phyloP scores from a whole-genome alignment of 768 basidiomycete species.

The Vishniacozyma victoriae region DNA sequence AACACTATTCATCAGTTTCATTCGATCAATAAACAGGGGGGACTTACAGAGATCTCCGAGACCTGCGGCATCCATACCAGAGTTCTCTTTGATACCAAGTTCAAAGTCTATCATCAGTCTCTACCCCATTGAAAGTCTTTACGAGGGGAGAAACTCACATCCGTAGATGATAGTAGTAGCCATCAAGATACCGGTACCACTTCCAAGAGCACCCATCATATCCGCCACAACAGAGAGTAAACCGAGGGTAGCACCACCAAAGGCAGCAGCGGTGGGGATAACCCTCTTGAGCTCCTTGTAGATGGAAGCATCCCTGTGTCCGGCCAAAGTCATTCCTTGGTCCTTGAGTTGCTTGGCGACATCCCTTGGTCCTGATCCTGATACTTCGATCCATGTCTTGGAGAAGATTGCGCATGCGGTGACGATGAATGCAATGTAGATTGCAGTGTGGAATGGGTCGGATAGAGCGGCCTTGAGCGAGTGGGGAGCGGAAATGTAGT shows the following conservation, averaged over 20 bases:
- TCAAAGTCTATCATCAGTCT: conserved; percentile 67
- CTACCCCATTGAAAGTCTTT: too few species aligned
- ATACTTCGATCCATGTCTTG: conserved; percentile 99
- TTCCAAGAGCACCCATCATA: conserved; percentile 90
- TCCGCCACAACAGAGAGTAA: conserved; percentile 86
- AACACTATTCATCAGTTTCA: too few species aligned
- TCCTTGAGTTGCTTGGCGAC: conserved; percentile 98
- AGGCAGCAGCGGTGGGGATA: conserved; percentile 94
- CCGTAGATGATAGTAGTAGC: conserved; percentile 96
- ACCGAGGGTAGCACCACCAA: conserved; percentile 95
- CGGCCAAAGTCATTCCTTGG: conserved; percentile 78
- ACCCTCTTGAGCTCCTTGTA: conserved; percentile 98
- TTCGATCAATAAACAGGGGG: too few species aligned
- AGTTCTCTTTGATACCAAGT: conserved; percentile 81
- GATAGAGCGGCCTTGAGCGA: conserved; percentile 78
- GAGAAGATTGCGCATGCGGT: conserved; percentile 94
- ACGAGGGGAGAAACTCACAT: too few species aligned
- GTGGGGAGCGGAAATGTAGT: conserved; percentile 98
- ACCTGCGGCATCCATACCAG: conserved; percentile 74
- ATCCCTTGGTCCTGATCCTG: conserved; percentile 89
- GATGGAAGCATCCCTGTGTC: conserved; percentile 94
- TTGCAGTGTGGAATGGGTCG: conserved; percentile 86
- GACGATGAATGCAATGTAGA: conserved; percentile 89
- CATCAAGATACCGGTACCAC: conserved; percentile 80
- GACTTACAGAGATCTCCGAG: conserved; percentile 60